Evolutionary conservation across 2,329 filamentous ascomycete species (phyloP).

Genomic region (Aspergillus neoniger): DNA sequence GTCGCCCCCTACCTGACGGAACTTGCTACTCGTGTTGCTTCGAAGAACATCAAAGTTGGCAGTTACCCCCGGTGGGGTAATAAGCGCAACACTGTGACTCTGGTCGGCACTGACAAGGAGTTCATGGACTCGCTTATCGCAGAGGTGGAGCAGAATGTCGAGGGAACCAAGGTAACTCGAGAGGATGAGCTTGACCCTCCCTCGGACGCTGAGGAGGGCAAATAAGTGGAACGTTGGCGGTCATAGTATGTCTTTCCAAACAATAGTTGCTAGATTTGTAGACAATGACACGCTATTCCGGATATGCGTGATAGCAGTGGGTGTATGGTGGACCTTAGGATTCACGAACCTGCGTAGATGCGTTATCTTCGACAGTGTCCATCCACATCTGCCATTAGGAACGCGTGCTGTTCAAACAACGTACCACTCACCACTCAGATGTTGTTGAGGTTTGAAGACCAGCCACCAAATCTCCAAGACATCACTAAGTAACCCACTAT

Average conservation of each 20-base stretch:
- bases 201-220: constrained; percentile 23
- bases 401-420: no score
- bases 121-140: constrained; percentile 76
- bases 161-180: constrained; percentile 67
- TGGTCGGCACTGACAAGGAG: constrained; percentile 74
- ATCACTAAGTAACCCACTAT: not conserved
- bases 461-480: no score
- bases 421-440: not conserved
- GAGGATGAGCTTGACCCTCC: constrained; percentile 71
- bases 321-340: not conserved
- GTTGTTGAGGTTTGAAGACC: not conserved
- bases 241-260: not conserved
- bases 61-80: constrained; percentile 94
- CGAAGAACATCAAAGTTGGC: constrained; percentile 84
- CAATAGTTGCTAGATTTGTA: constrained; percentile 2
- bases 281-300: not conserved
- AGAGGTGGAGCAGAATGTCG: constrained; percentile 75
- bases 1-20: constrained; percentile 82
- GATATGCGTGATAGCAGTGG: not conserved
- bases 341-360: not conserved
- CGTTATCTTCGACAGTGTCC: not conserved
- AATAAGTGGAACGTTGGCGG: not conserved
- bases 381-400: no score
- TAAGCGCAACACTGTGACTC: constrained; percentile 82
- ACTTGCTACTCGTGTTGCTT: constrained; percentile 71